Base-by-base conservation (phyloP, 352 stramenopile genomes). In the Pythium utonaiense region DNA sequence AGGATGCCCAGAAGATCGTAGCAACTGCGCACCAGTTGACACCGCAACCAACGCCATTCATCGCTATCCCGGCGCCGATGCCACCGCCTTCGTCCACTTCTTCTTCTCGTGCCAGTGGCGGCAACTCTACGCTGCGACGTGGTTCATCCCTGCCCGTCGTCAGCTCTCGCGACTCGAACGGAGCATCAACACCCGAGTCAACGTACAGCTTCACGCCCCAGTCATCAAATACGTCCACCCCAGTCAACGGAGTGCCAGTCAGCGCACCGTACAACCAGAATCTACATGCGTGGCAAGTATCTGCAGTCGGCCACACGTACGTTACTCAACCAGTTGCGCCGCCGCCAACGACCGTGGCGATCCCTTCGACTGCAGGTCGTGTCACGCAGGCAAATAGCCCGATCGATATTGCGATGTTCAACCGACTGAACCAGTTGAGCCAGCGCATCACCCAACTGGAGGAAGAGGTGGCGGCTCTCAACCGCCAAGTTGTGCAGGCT, bases 361-460 rank as follows among this genome's bases (percentile, higher is more conserved):
- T 31, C 42, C 51, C 53, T 40, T 22, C 48, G 22, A 31, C 40
- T 24, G 8, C 47, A 4, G 24, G 38, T 12, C 12, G 13, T 3
- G 14, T 38, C 13, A 52, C 38, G 25, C 24, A 25, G 9, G 61
- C 73, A 49, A 31, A 54, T 30, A 88, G 89, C 31, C 78, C 73
- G 10, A 64, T 89, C 17, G 62, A 83, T 54, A 77, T 86, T 27
- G 73, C 75, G 4, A 60, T 90, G n/a, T 74, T 77, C 40, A 73
- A 87, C 14, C 71, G 70, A 6, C 78, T 89, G 42, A 57, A 88
- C 30, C 53, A 77, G 25, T 33, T 78, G 34, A 86, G 80, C 62
- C 38, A 70, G 22, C 68, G 53, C 6, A 78, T 89, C 3, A 48
- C 66, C 10, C 64, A 70, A 2, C 48, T 83, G 50, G 80, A 91